Evolutionary conservation across 1,284 basidiomycete genomes (phyloP).

Genomic region (Apiotrichum gracile): DNA sequence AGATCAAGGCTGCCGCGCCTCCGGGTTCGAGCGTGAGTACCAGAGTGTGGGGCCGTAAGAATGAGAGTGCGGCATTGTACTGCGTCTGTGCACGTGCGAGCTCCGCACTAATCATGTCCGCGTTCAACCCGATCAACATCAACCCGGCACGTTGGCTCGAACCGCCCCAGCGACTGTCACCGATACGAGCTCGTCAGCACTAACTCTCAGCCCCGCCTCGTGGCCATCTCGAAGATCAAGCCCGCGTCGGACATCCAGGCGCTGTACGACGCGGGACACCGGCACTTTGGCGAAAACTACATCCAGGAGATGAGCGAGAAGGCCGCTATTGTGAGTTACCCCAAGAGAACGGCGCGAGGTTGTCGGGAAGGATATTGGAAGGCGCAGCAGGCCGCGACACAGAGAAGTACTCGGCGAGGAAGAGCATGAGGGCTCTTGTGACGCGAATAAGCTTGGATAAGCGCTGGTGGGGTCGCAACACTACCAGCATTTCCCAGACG

Average conservation of each 20-base stretch:
- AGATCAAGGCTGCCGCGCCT: conserved; percentile 26
- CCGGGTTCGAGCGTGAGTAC: conserved; percentile 3
- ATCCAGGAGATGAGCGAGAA: conserved; percentile 93
- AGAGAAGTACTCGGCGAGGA: too few relatives aligned
- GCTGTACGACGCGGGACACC: conserved; percentile 70
- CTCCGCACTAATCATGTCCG: too few relatives aligned
- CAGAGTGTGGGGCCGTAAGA: not conserved
- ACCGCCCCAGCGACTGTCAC: too few relatives aligned
- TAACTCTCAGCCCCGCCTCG: conserved; percentile 53
- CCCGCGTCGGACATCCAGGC: conserved; percentile 79
- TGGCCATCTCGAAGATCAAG: conserved; percentile 94
- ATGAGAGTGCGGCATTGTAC: not conserved
- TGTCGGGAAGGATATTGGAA: not conserved
- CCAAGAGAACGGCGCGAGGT: not conserved
- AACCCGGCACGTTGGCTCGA: too few relatives aligned
- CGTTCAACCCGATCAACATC: too few relatives aligned
- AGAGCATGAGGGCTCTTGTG: too few relatives aligned
- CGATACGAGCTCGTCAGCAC: too few relatives aligned
- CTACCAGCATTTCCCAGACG: too few relatives aligned
- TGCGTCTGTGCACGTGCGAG: not conserved
- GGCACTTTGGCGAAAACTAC: conserved; percentile 97
- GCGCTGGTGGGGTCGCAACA: too few relatives aligned
- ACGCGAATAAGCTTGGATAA: too few relatives aligned
- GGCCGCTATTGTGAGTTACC: conserved; percentile 59
- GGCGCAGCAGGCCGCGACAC: too few relatives aligned